phyloP scores from a whole-genome alignment of 768 basidiomycete genomes.

The Coprinellus aureogranulatus region DNA sequence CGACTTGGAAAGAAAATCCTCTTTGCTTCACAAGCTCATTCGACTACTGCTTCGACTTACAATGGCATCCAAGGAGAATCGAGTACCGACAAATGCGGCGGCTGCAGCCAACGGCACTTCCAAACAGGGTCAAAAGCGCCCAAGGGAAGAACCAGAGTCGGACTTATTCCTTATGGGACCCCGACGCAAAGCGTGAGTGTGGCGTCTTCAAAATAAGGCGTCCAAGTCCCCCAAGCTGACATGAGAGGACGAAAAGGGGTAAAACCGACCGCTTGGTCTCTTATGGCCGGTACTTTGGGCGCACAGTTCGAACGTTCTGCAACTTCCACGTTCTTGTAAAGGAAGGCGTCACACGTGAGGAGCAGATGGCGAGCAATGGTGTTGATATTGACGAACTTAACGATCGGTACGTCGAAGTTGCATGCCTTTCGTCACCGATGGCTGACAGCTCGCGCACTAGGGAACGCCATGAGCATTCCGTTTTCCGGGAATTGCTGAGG shows the following conservation, averaged over 20 bases:
- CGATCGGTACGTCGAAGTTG: background rate
- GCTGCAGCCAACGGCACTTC: too few species aligned
- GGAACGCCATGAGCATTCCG: background rate
- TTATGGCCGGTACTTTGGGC: background rate
- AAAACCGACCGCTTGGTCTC: background rate
- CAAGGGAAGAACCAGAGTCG: too few species aligned
- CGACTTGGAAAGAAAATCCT: too few species aligned
- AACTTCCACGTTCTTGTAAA: background rate
- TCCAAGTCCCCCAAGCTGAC: too few species aligned
- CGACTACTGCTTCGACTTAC: too few species aligned
- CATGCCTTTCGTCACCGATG: background rate
- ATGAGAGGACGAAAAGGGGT: too few species aligned
- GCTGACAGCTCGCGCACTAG: too few species aligned
- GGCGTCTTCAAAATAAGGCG: too few species aligned
- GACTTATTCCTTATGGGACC: background rate
- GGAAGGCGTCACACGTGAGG: background rate
- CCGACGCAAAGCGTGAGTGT: background rate
- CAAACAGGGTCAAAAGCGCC: too few species aligned
- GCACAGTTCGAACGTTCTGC: background rate
- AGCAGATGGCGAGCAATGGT: background rate
- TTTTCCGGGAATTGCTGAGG: background rate
- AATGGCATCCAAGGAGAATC: too few species aligned
- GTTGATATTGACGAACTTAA: background rate
- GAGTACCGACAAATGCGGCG: too few species aligned
- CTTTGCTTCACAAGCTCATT: too few species aligned